Evolutionary conservation across 2,329 filamentous ascomycete genomes (phyloP).

Genomic region (Fusarium sp.): DNA sequence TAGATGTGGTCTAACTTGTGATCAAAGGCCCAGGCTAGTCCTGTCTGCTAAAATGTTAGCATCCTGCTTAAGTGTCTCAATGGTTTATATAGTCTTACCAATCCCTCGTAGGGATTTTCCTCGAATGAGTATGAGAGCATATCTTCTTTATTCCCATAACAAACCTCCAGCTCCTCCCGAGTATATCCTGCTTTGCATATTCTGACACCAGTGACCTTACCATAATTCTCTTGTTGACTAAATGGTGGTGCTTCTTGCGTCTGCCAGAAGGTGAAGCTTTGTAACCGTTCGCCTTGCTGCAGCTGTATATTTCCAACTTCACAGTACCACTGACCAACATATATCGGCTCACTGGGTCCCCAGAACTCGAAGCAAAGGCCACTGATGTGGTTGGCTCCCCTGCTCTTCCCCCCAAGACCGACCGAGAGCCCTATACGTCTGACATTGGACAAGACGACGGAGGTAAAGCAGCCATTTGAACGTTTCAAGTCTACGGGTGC

Average conservation of each 20-base stretch:
- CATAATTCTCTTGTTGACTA: neutral
- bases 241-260: neutral
- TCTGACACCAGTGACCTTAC: neutral
- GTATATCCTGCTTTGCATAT: neutral
- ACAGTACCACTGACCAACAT: conserved; percentile 18
- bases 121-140: neutral
- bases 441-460: neutral
- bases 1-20: neutral
- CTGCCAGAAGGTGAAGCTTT: conserved; percentile 9
- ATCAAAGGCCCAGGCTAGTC: neutral
- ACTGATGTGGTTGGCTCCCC: neutral
- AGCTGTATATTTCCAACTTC: neutral
- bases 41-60: neutral
- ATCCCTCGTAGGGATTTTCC: conserved; percentile 6
- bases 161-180: neutral
- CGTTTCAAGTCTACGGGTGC: neutral
- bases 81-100: neutral
- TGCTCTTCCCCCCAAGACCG: neutral
- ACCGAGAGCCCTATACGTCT: neutral
- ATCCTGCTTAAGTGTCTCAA: neutral
- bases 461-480: neutral
- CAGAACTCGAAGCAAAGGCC: conserved; percentile 23
- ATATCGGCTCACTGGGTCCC: neutral
- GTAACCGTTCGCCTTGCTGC: neutral
- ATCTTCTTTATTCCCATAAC: neutral